Evolutionary conservation across 2,329 filamentous ascomycete species (phyloP), one percentile per base, ranked within the genome.

Genomic region (Arthrinium phaeospermum): DNA sequence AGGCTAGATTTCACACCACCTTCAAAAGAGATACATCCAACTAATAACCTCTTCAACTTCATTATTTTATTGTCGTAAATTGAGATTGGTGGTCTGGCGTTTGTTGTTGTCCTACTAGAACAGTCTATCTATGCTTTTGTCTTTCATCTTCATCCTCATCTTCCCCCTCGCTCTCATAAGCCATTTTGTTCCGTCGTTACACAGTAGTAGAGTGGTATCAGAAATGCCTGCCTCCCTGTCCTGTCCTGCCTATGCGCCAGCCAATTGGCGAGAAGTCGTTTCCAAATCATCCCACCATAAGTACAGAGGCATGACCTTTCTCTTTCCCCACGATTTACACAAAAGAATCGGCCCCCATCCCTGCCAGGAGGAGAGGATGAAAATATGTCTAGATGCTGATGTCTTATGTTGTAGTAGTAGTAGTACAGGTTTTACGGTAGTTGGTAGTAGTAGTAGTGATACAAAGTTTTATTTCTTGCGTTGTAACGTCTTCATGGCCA

Each of bases 401-500:
- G 27, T 64, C 57, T 64, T 64, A 41, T 30, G 27, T 30, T 30
- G 27, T 30, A 30, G 57, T 64, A 41, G 34, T 64, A 41, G 57
- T 64, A 41, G 57, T 64, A 64, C 57, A 64, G 57, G 12, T 41
- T 64, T 41, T 64, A 37, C n/a, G 8, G 22, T 41, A 5, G 24
- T 53, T 51, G 34, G 7, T 61, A 2, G 27, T 30, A n/a, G 30
- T 41, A 13, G 30, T 64, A 64, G 57, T 64, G 41, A 14, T 64
- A 64, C 57, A 64, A 13, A 19, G 10, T 24, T 80, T 80, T 87
- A 98, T 83, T 98, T 98, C 81, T 94, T 89, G 79, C 96, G 89
- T 83, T 94, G 92, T 86, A 98, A 90, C 22, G 95, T 95, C 86
- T 98, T 98, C 77, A 92, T 89, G 76, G 95, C 97, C 94, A 98